Evolutionary conservation across 139 green algal genomes (phyloP), one percentile per base, ranked within the genome.

Genomic region (Chlorella sp.): DNA sequence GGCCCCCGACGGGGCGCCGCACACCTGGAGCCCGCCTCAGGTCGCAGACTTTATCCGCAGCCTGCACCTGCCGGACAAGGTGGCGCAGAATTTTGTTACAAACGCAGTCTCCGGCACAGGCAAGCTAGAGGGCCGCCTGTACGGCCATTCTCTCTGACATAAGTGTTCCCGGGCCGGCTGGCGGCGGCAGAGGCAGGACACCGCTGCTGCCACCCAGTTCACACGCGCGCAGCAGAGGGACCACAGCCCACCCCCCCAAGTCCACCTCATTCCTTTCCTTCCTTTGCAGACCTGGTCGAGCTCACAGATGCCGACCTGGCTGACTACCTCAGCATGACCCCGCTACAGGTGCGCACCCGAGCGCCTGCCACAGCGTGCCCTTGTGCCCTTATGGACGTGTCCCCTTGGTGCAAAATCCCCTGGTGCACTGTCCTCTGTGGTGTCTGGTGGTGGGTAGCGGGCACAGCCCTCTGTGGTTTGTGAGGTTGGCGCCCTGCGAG

Each of bases 261-360:
- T 57, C 7, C 48, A 5, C 5, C 9, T 76, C 68, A 18, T 16
- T 16, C 68, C 28, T 76, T 22, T 76, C 68, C 36, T 40, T 11
- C 32, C 34, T 30, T 0, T 39, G 2, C 78, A 60, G 81, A 86
- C 61, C 61, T 86, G n/a, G 14, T 39, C 0, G 32, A 48, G 57
- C 81, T 86, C n/a, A 76, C n/a, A 3, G 57, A 86, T 75, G 53
- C 30, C 2, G 81, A 86, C 34, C 81, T 86, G 57, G 28, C 36
- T 0, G n/a, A 48, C 16, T 57, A 86, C 57, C 57, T 86, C n/a
- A 60, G 57, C n/a, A 61, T 86, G n/a, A 36, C 81, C 4, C 81
- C 81, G 16, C 57, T 86, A 34, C 81, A 76, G 81, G 81, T 61
- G 28, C 26, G 75, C 75, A 53, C 75, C 73, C 22, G n/a, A n/a